Conservation (phyloP, 345 rosid species). For the Excoecaria agallocha region DNA sequence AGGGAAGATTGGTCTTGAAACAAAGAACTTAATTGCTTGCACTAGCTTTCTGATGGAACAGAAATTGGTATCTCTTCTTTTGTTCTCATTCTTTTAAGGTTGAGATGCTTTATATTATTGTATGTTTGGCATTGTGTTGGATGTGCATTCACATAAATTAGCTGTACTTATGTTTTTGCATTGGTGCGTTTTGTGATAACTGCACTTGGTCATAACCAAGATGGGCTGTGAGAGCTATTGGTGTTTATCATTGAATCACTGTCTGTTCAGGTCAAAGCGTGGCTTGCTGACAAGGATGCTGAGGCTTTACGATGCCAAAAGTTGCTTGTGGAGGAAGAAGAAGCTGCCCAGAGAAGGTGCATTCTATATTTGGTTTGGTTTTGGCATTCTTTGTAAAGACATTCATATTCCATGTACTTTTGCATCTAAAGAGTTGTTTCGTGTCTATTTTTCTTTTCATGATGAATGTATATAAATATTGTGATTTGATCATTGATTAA, state of each 20-base stretch:
- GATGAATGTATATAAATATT: background rate
- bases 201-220: background rate
- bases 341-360: constrained; percentile 88
- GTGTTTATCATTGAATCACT: background rate
- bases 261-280: constrained; percentile 61
- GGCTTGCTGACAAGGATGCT: constrained; percentile 94
- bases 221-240: background rate
- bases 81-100: constrained; percentile 3
- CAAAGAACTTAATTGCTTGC: constrained; percentile 80
- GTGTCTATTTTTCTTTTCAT: background rate
- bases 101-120: background rate
- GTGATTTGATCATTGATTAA: background rate
- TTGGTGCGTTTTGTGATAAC: background rate
- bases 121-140: background rate
- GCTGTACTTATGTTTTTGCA: background rate
- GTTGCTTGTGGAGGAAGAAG: constrained; percentile 93
- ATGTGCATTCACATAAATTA: background rate
- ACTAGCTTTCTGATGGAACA: constrained; percentile 86
- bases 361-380: background rate
- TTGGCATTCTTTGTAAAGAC: background rate
- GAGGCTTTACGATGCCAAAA: constrained; percentile 94
- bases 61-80: constrained; percentile 54
- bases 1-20: constrained; percentile 73
- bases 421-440: background rate
- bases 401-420: background rate